Evolutionary conservation across 2,329 filamentous ascomycete genomes (phyloP), one percentile per base, ranked within the genome.

Genomic region (Mycocentrospora acerina): DNA sequence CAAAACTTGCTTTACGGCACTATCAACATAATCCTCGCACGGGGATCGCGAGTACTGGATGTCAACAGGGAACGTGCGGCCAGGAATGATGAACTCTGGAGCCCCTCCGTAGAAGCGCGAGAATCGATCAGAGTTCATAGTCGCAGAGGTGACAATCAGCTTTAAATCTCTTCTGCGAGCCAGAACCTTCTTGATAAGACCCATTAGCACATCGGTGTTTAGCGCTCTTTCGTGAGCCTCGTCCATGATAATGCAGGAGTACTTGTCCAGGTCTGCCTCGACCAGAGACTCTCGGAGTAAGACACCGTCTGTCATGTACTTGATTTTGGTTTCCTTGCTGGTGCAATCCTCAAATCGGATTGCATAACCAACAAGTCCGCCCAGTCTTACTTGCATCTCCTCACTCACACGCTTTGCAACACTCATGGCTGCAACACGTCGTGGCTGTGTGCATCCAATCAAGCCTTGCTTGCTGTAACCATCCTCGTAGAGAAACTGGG

Each of bases 201-300:
- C 93, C 88, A 98, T 95, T 11, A 98, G 73, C 13, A 98, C 91
- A 66, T 98, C 93, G 0, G 93, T 98, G 61, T 98, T 97, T 33
- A 98, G 72, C 1, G 93, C 91, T 66, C 93, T 81, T 69, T 98
- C 93, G 77, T 98, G 93, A 4, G 93, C 94, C 72, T 98, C 93
- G 63, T 98, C 93, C 93, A 98, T 98, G 68, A 98, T 98, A 57
- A 98, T 90, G 64, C 90, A 96, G 11, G 91, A 95, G 65, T 98
- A 98, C 50, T 88, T 88, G 67, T 97, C 93, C 30, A 98, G 76
- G 64, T 98, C 91, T 6, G 86, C 82, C 66, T 97, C 91, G 43
- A 90, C 90, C 9, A 98, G 76, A 5, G 90, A 96, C 61, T 98
- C 94, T 71, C 93, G 81, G 22, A 98, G 78, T 29, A 98, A 73